These are phyloP conservation scores for Lagerstroemia speciosa DNA, from an alignment of 345 rosid species.

Conservation along the genomic window DNA sequence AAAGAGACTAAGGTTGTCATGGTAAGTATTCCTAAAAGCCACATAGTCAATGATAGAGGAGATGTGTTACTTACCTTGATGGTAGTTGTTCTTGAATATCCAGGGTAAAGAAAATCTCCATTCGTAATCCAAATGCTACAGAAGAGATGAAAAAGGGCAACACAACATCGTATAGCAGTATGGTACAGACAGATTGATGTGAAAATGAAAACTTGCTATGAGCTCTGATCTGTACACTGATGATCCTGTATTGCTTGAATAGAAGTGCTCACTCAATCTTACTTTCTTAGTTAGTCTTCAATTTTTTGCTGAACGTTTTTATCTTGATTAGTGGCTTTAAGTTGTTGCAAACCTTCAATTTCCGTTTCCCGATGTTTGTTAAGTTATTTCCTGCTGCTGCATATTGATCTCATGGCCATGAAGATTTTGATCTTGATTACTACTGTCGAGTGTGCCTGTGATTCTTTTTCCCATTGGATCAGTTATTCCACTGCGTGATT, in stretches of 20 bases:
- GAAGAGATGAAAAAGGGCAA: constrained; percentile 53
- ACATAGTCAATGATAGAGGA: no score
- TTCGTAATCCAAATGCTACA: constrained; percentile 46
- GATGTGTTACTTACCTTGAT: no score
- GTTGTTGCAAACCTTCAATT: not conserved
- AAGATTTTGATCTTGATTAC: not conserved
- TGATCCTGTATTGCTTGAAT: not conserved
- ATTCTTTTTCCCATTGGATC: not conserved
- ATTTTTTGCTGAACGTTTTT: not conserved
- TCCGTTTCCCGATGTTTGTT: not conserved
- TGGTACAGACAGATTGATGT: constrained; percentile 31
- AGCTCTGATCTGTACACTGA: no score
- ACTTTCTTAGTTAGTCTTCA: not conserved
- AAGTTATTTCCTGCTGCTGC: not conserved
- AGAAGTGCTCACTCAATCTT: not conserved
- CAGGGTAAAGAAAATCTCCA: constrained; percentile 50
- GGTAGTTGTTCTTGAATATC: constrained; percentile 8
- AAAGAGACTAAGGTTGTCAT: no score
- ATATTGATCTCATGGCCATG: not conserved
- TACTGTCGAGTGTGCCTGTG: not conserved
- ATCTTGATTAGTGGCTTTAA: not conserved
- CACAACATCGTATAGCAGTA: constrained; percentile 40
- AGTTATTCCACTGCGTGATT: not conserved
- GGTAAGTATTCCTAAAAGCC: no score
- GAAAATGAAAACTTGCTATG: not conserved